A percentile compares a stretch with the other conserved stretches of the same genome.
Evolutionary conservation across 2,329 filamentous ascomycete species (phyloP).

Genomic region (Fusarium nurragi): DNA sequence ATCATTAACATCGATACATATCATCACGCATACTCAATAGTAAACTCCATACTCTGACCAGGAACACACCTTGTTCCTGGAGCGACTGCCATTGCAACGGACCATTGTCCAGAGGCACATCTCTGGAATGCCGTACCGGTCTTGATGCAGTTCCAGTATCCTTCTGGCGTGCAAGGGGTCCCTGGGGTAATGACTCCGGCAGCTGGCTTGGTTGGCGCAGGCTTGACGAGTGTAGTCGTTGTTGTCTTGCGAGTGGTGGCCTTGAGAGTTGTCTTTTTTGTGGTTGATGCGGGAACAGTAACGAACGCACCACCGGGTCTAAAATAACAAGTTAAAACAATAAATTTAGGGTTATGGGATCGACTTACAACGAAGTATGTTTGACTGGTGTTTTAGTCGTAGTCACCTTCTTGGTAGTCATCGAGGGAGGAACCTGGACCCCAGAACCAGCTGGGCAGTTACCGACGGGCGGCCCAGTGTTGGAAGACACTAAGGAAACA

Average conservation of each 20-base stretch:
- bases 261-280: constrained; percentile 27
- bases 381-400: constrained; percentile 14
- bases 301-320: constrained; percentile 26
- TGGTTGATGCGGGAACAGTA: constrained; percentile 7
- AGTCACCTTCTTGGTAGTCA: constrained; percentile 6
- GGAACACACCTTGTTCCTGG: constrained; percentile 61
- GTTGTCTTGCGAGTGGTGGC: constrained; percentile 26
- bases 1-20: neutral
- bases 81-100: constrained; percentile 57
- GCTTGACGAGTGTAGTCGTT: neutral
- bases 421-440: constrained; percentile 31
- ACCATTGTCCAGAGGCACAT: constrained; percentile 67
- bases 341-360: neutral
- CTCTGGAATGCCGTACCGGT: constrained; percentile 59
- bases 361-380: constrained; percentile 15
- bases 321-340: neutral
- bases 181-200: constrained; percentile 21
- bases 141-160: constrained; percentile 35
- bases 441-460: constrained; percentile 29
- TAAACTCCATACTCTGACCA: constrained; percentile 42
- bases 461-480: constrained; percentile 40
- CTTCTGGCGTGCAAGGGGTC: constrained; percentile 42
- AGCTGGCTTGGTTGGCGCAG: constrained; percentile 17
- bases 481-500: constrained; percentile 52
- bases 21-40: constrained; percentile 24